Evolutionary conservation across 805 yeast genomes (phyloP).

Genomic region (Kodamaea jinghongensis): DNA sequence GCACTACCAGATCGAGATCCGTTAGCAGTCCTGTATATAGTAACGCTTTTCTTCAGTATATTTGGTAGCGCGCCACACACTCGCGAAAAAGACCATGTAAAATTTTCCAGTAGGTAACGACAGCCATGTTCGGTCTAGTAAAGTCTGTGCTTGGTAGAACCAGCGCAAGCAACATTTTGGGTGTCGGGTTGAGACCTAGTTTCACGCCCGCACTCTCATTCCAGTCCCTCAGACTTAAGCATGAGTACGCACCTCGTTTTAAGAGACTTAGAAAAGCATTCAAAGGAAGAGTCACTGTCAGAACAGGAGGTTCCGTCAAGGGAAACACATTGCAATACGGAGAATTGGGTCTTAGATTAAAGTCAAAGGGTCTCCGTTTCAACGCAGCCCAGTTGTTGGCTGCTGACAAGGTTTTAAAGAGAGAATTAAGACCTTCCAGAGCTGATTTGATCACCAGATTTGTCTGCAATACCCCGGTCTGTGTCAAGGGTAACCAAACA

Average conservation of each 20-base stretch:
- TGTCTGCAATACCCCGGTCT: constrained; percentile 82
- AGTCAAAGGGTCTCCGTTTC: constrained; percentile 82
- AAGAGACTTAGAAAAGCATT: constrained; percentile 70
- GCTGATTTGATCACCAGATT: constrained; percentile 79
- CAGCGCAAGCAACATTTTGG: constrained; percentile 1
- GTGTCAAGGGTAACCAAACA: constrained; percentile 95
- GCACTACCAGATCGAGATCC: constrained; percentile 56
- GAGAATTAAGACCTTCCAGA: constrained; percentile 75
- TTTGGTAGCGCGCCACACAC: constrained; percentile 3
- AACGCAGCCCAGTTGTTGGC: constrained; percentile 86
- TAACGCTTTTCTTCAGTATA: not conserved
- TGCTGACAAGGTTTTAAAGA: constrained; percentile 82
- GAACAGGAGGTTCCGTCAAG: constrained; percentile 90
- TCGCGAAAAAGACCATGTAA: not conserved
- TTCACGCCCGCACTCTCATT: not conserved
- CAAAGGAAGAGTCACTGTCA: constrained; percentile 91
- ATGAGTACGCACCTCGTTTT: constrained; percentile 77
- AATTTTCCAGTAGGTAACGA: constrained; percentile 1
- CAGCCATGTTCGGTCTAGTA: constrained; percentile 12
- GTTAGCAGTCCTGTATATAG: constrained; percentile 17
- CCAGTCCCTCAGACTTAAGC: constrained; percentile 45
- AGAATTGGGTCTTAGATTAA: constrained; percentile 78
- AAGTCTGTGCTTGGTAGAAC: constrained; percentile 9
- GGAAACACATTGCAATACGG: constrained; percentile 86
- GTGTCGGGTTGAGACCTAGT: constrained; percentile 1